Evolutionary conservation across 306 rosid species (phyloP), one percentile per base, ranked within the genome.

Genomic region (Castanospermum australe): DNA sequence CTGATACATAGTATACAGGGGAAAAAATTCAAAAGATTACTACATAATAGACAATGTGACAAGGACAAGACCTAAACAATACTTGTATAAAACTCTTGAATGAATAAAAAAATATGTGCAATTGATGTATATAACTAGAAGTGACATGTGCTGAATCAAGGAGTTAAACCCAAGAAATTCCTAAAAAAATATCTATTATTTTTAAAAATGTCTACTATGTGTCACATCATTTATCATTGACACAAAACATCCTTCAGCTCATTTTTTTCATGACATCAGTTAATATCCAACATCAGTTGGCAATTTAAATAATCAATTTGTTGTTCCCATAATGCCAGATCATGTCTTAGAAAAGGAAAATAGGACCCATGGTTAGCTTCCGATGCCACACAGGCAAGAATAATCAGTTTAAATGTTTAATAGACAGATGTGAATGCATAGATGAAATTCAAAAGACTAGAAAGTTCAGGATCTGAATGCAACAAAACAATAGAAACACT

Each of bases 151-250:
- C 12, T 55, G 52, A 65, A 72, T 77, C 45, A 66, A 76, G 72
- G 67, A 63, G 69, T 36, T 50, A 71, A 64, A 71, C 48, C 45
- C 25, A 83, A 82, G 14, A 25, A 67, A 57, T 33, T 28, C 60
- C 57, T 52, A 32, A 55, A 18, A 60, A 18, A 22, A n/a, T n/a
- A n/a, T 39, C 24, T 21, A 50, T 33, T 42, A 12, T 42, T 18
- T 73, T 30, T 2, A 35, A 36, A 60, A 54, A 22, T 25, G 36
- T 7, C 41, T 41, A 28, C 21, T 67, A 67, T 70, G 72, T 28
- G 42, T 69, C 64, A 12, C 67, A 62, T 67, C 48, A 47, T 45
- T 13, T 7, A 36, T 77, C 39, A 65, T 13, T 51, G 60, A 77
- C 71, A 55, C 21, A 38, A 17, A 75, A 13, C 67, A 69, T 71